Evolutionary conservation across 108 stramenopile genomes (phyloP).

Genomic region (Asterionellopsis glacialis): DNA sequence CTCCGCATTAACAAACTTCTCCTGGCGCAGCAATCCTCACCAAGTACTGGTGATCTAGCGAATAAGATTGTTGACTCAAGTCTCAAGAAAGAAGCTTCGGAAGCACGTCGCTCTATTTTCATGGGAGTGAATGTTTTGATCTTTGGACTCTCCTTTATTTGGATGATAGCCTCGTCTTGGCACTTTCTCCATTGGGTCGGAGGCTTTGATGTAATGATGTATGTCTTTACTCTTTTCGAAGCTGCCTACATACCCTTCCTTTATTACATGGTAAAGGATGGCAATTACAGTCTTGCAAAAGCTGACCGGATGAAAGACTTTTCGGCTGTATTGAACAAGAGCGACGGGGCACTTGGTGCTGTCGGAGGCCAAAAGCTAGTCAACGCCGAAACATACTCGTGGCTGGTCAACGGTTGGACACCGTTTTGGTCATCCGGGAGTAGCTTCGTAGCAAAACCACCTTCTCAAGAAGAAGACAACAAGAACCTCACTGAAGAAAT

Average conservation of each 20-base stretch:
- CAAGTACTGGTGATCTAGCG: not conserved
- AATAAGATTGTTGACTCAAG: slow-evolving; percentile 36
- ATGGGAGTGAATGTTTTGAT: slow-evolving; percentile 52
- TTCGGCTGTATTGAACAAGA: slow-evolving; percentile 15
- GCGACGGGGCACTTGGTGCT: slow-evolving; percentile 5
- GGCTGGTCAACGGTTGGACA: slow-evolving; percentile 45
- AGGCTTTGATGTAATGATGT: slow-evolving; percentile 65
- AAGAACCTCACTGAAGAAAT: slow-evolving; percentile 27
- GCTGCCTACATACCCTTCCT: slow-evolving; percentile 59
- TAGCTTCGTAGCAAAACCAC: slow-evolving; percentile 6
- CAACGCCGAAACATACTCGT: slow-evolving; percentile 27
- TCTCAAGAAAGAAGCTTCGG: slow-evolving; percentile 51
- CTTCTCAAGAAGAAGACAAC: slow-evolving; percentile 14
- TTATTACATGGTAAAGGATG: slow-evolving; percentile 78
- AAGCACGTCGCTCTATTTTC: slow-evolving; percentile 45
- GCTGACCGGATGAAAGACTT: slow-evolving; percentile 40
- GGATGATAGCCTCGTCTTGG: slow-evolving; percentile 65
- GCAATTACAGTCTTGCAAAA: slow-evolving; percentile 23
- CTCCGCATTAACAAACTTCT: not conserved
- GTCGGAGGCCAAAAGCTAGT: not conserved
- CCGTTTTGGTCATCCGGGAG: slow-evolving; percentile 57
- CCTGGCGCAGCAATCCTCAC: slow-evolving; percentile 1
- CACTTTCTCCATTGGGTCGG: slow-evolving; percentile 71
- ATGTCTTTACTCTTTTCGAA: slow-evolving; percentile 77
- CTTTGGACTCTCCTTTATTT: slow-evolving; percentile 76